Evolutionary conservation across 1,284 basidiomycete species (phyloP), one percentile per base, ranked within the genome.

Genomic region (Pyrrhoderma noxium): DNA sequence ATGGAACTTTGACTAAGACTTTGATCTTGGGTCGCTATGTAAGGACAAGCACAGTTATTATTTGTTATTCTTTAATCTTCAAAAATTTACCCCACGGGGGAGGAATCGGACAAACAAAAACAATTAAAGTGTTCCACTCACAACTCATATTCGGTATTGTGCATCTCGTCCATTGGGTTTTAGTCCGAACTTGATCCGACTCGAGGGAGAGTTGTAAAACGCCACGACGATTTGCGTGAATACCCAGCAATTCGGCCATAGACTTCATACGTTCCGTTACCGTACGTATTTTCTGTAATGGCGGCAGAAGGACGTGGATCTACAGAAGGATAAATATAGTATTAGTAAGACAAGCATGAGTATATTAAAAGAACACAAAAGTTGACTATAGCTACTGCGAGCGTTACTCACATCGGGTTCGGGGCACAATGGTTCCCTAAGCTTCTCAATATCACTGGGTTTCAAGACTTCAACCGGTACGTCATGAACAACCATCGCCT

Each of bases 401-500:
- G n/a, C n/a, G n/a, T n/a, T n/a, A n/a, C 79, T 53, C 59, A 93
- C 93, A 61, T 95, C 88, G 5, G 92, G 89, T 40, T 89, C 84
- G 0, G 93, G 92, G 65, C 91, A 94, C 58, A 89, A 65, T 0
- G 92, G 93, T 64, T 95, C 91, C 16, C 72, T 75, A 50, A 95
- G 72, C 54, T 76, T 79, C 16, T 76, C 78, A 13, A 89, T 80
- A 52, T 93, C 85, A 0, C 72, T 69, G 0, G 83, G 80, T 45
- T 80, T 80, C 69, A 93, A 72, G 4, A 96, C 80, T 47, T 88
- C 85, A 48, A 89, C 83, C 56, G 76, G 72, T 45, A 89, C 83
- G 58, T 89, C 86, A 62, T 90, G 85, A 2, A 75, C 70, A 14
- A 89, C 75, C 44, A 73, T 71, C 37, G 86, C 74, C 38, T 65